These are phyloP conservation scores for Coniferiporia weirii DNA, from an alignment of 1,284 basidiomycete genomes.

Conservation along the genomic window DNA sequence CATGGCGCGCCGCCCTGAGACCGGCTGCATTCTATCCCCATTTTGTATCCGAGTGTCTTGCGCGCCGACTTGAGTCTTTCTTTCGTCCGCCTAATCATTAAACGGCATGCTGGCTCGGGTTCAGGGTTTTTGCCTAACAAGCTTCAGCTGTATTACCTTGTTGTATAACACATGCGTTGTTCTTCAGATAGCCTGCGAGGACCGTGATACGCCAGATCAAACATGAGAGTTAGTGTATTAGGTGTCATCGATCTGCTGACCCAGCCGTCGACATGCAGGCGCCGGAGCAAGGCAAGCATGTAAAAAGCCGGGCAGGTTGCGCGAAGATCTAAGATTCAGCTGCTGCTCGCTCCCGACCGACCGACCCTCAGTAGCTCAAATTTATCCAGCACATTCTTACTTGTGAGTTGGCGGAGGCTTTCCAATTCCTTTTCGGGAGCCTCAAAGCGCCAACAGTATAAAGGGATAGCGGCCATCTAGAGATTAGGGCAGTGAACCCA, in stretches of 20 bases:
- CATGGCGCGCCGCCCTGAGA: background rate
- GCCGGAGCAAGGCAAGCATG: background rate
- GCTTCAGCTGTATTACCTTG: background rate
- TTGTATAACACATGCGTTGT: background rate
- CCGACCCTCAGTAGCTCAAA: background rate
- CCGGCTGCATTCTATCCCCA: background rate
- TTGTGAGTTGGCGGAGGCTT: background rate
- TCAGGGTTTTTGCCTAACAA: slow-evolving; percentile 7
- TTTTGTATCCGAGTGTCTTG: background rate
- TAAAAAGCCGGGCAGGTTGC: background rate
- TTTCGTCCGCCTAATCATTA: too few species aligned
- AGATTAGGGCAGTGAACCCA: background rate
- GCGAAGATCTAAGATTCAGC: background rate
- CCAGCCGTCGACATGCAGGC: background rate
- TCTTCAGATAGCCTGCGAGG: background rate
- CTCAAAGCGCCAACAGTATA: background rate
- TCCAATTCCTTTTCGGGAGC: background rate
- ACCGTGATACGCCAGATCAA: background rate
- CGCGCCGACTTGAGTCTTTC: too few species aligned
- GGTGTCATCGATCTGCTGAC: background rate
- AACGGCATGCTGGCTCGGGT: background rate
- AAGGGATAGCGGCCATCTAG: background rate
- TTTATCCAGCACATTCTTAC: background rate
- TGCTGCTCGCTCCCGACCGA: background rate
- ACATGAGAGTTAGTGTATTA: background rate